Evolutionary conservation across 208 protist species (phyloP).

Genomic region (Herpetomonas muscarum): DNA sequence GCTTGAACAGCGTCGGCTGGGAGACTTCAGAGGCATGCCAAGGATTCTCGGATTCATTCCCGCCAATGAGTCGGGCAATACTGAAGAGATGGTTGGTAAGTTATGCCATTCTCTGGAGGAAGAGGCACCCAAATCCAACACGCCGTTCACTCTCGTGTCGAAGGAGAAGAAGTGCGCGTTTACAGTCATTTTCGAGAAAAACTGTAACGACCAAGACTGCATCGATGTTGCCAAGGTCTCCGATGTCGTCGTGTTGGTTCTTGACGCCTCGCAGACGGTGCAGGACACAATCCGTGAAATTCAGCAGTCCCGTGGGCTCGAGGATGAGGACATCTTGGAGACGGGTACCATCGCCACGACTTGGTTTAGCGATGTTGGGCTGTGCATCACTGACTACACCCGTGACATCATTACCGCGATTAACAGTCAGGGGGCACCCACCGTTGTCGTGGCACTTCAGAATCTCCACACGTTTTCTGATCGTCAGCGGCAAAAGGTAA

Average conservation of each 20-base stretch:
- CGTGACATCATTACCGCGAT: conserved; percentile 67
- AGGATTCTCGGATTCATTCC: conserved; percentile 79
- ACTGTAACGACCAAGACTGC: conserved; percentile 79
- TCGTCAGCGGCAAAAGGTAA: conserved; percentile 65
- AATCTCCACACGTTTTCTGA: conserved; percentile 78
- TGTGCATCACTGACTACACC: conserved; percentile 87
- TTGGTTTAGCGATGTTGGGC: conserved; percentile 80
- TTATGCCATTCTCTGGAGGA: conserved; percentile 46
- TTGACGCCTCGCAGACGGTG: conserved; percentile 78
- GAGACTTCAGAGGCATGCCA: conserved; percentile 38
- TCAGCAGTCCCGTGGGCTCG: conserved; percentile 30
- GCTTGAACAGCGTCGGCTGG: conserved; percentile 48
- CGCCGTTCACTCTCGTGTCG: conserved; percentile 55
- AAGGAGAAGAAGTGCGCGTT: conserved; percentile 66
- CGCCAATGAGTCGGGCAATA: conserved; percentile 81
- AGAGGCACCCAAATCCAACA: conserved; percentile 24
- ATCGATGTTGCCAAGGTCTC: conserved; percentile 80
- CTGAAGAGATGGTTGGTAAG: conserved; percentile 52
- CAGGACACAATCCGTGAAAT: conserved; percentile 75
- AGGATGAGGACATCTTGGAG: conserved; percentile 22
- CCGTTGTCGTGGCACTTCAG: conserved; percentile 68
- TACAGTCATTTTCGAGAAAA: conserved; percentile 77
- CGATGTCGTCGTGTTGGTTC: conserved; percentile 72
- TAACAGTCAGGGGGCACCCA: conserved; percentile 74
- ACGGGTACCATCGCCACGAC: conserved; percentile 55